Conservation (phyloP, 306 rosid genomes). For the Sechiopsis laciniata region DNA sequence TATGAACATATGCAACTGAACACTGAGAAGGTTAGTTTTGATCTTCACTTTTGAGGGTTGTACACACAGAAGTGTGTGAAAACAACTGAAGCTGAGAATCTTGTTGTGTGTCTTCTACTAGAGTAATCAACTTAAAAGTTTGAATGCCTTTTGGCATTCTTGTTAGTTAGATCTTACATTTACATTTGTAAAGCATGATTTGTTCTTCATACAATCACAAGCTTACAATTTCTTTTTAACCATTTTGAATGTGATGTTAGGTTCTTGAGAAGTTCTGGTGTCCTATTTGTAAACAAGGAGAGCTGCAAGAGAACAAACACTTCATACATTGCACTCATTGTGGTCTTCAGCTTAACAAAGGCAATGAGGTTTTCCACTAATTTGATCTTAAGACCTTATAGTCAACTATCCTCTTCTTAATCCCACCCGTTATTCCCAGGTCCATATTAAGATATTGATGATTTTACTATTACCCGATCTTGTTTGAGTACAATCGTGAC, state of each 20-base stretch:
- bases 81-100: background rate
- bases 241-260: slow-evolving; percentile 31
- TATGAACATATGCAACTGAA: slow-evolving; percentile 68
- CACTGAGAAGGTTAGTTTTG: slow-evolving; percentile 46
- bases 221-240: background rate
- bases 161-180: background rate
- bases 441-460: background rate
- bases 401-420: background rate
- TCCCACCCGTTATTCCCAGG: background rate
- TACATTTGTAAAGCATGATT: background rate
- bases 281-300: slow-evolving; percentile 78
- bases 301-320: slow-evolving; percentile 44
- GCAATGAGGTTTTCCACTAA: slow-evolving; percentile 47
- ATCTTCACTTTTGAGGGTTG: background rate
- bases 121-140: background rate
- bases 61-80: background rate
- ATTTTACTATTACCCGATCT: background rate
- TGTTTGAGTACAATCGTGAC: too few species aligned
- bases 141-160: background rate
- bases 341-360: slow-evolving; percentile 54
- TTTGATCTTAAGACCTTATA: slow-evolving; percentile 13
- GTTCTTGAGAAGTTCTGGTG: slow-evolving; percentile 53
- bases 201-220: background rate
- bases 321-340: slow-evolving; percentile 50
- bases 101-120: background rate